These are phyloP conservation scores for Trichoderma virens DNA, from an alignment of 495 filamentous ascomycete genomes.

Conservation along the genomic window DNA sequence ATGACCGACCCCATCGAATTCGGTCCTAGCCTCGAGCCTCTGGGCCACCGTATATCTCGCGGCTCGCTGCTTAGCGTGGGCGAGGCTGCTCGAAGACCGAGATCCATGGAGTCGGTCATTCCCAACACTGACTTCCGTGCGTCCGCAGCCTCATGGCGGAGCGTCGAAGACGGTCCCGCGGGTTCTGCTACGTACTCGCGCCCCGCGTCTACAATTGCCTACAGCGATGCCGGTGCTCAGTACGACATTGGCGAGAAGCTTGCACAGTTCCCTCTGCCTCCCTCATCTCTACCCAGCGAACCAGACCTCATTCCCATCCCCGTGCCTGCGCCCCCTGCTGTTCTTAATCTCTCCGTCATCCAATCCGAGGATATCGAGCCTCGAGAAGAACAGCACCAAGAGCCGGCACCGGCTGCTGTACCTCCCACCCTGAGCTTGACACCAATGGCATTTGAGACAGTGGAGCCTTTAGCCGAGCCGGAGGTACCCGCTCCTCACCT, in stretches of 20 bases:
- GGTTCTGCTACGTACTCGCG: constrained; percentile 16
- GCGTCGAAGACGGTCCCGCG: constrained; percentile 16
- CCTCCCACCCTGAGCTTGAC: constrained; percentile 20
- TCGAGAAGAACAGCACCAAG: constrained; percentile 12
- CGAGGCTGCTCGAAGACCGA: constrained; percentile 13
- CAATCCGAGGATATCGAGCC: constrained; percentile 26
- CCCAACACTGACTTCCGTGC: constrained; percentile 17
- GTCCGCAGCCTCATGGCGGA: constrained; percentile 23
- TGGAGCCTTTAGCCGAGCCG: constrained; percentile 22
- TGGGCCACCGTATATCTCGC: not conserved
- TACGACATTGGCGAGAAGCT: constrained; percentile 38
- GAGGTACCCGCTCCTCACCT: constrained; percentile 18
- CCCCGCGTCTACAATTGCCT: constrained; percentile 22
- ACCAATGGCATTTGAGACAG: constrained; percentile 19
- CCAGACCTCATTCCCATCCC: constrained; percentile 6
- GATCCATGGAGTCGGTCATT: constrained; percentile 33
- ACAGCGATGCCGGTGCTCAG: constrained; percentile 34
- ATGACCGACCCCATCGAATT: constrained; percentile 73
- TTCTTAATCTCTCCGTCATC: constrained; percentile 22
- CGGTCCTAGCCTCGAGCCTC: constrained; percentile 1
- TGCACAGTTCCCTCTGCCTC: constrained; percentile 39
- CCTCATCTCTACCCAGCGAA: constrained; percentile 25
- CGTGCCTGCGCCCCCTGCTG: constrained; percentile 13
- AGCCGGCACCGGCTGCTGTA: constrained; percentile 9
- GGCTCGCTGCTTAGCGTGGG: not conserved